phyloP scores from a whole-genome alignment of 192 early-diverging fungal genomes.

The Mortierella alpina region DNA sequence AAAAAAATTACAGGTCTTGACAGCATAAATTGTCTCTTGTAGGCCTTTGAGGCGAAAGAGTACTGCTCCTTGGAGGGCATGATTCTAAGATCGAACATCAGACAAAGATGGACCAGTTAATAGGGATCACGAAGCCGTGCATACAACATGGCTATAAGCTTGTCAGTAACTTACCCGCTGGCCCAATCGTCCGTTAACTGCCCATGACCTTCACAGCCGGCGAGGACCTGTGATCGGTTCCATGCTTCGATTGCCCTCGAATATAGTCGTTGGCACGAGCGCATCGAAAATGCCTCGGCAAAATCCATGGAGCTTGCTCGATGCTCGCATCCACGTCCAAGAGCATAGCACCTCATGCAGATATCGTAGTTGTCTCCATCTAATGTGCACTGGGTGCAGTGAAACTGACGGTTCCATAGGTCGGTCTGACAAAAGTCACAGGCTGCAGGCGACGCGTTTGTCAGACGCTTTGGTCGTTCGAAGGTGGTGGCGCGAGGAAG shows the following conservation, averaged over 20 bases:
- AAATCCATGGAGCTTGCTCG: conserved; percentile 19
- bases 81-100: conserved; percentile 12
- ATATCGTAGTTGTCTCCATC: conserved; percentile 25
- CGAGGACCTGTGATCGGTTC: conserved; percentile 29
- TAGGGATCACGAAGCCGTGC: too few relatives aligned
- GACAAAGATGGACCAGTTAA: too few relatives aligned
- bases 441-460: conserved; percentile 13
- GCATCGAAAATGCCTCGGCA: conserved; percentile 38
- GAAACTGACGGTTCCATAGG: conserved; percentile 44
- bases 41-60: conserved; percentile 22
- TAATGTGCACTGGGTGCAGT: conserved; percentile 10
- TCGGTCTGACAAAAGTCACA: conserved; percentile 44
- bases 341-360: conserved; percentile 18
- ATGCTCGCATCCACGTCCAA: conserved; percentile 42
- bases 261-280: conserved; percentile 7
- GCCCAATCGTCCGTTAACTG: conserved; percentile 16
- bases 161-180: conserved; percentile 2
- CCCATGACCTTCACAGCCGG: conserved; percentile 2
- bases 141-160: neutral
- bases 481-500: neutral
- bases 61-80: conserved; percentile 2
- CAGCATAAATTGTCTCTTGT: conserved; percentile 2
- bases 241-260: conserved; percentile 26
- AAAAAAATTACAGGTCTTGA: neutral
- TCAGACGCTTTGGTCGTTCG: conserved; percentile 11